A percentile compares a stretch with the other conserved stretches of the same genome.
Evolutionary conservation across 768 basidiomycete species (phyloP).

Genomic region (Cystoderma amianthinum): DNA sequence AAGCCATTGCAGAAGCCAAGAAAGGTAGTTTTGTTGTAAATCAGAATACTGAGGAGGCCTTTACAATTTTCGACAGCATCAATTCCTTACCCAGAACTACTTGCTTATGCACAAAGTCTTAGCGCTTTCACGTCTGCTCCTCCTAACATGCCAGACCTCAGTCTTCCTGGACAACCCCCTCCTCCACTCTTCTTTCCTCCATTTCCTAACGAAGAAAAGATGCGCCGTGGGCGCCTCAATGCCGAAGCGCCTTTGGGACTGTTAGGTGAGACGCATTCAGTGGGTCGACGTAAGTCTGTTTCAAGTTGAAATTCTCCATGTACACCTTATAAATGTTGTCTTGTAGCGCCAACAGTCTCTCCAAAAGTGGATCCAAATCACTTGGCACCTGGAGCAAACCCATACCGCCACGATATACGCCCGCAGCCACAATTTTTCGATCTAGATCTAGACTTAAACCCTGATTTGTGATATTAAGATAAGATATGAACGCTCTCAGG

Average conservation of each 20-base stretch:
- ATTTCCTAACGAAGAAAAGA: constrained; percentile 88
- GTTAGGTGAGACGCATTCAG: constrained; percentile 76
- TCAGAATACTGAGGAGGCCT: not conserved
- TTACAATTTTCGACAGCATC: constrained; percentile 57
- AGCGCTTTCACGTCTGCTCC: constrained; percentile 86
- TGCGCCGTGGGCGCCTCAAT: constrained; percentile 77
- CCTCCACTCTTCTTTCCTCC: constrained; percentile 84
- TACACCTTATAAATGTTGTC: constrained; percentile 5
- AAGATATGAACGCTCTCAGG: too few relatives aligned
- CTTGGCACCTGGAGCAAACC: constrained; percentile 46
- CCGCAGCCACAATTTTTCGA: constrained; percentile 64
- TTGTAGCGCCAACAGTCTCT: constrained; percentile 53
- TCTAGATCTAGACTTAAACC: constrained; percentile 80
- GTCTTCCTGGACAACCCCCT: constrained; percentile 63
- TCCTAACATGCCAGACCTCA: constrained; percentile 77
- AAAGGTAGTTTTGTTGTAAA: constrained; percentile 31
- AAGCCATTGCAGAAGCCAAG: constrained; percentile 65
- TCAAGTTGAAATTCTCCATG: constrained; percentile 2
- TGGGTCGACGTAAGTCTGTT: constrained; percentile 58
- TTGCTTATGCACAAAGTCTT: constrained; percentile 80
- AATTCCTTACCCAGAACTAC: constrained; percentile 76
- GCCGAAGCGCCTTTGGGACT: constrained; percentile 73
- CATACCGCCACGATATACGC: constrained; percentile 66
- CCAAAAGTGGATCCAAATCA: constrained; percentile 44
- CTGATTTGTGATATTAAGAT: constrained; percentile 57